A percentile compares a stretch with the other conserved stretches of the same genome.
Conservation (phyloP, 2,329 filamentous ascomycete genomes). For the Botrytis galanthina region DNA sequence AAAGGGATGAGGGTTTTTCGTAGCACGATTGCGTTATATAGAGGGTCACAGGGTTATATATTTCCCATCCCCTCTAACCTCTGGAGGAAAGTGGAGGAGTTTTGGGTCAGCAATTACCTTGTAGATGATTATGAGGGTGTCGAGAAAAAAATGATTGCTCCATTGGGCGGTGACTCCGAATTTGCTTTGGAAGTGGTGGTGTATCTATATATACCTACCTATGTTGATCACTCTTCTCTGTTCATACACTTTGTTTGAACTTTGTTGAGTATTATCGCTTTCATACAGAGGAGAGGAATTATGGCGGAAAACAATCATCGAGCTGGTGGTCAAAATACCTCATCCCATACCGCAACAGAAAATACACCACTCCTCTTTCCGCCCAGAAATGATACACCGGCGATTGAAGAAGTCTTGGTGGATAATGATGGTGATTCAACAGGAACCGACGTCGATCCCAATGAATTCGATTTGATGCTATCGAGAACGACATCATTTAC, state of each 20-base stretch:
- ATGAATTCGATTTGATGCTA: constrained; percentile 36
- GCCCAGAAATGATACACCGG: constrained; percentile 19
- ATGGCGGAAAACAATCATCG: neutral
- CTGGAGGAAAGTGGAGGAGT: neutral
- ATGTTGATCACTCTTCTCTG: neutral
- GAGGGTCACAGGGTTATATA: constrained; percentile 1
- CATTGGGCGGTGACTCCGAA: neutral
- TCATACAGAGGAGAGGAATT: neutral
- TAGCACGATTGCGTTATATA: neutral
- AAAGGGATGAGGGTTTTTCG: neutral
- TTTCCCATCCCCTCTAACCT: neutral
- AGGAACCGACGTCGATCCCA: constrained; percentile 43
- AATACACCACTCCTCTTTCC: constrained; percentile 21
- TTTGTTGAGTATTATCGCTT: neutral
- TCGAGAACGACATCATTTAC: constrained; percentile 34
- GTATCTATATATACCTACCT: neutral
- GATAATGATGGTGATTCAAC: constrained; percentile 27
- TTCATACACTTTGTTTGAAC: neutral
- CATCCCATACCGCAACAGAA: neutral
- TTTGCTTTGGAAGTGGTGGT: neutral
- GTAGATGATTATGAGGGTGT: neutral
- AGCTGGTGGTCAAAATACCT: neutral
- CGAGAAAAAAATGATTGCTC: neutral
- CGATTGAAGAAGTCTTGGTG: constrained; percentile 1
- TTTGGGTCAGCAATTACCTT: neutral